Evolutionary conservation across 345 rosid species (phyloP), one percentile per base, ranked within the genome.

Genomic region (Microthlaspi erraticum): DNA sequence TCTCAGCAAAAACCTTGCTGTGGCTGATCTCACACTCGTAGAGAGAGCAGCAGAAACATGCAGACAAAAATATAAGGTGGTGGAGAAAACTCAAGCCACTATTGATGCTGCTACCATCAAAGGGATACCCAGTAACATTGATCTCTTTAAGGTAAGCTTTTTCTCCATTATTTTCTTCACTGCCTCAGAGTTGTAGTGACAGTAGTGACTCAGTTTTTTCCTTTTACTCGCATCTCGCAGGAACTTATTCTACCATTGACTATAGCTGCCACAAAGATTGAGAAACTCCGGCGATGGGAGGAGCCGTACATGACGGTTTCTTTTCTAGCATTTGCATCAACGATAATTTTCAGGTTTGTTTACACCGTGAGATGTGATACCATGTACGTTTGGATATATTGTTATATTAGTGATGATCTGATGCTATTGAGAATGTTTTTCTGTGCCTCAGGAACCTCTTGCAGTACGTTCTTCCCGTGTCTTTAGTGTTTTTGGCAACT

Each of bases 81-180:
- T 87, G 41, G 91, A 94, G 67, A 89, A 83, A 74, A 89, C 99
- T 60, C 99, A 91, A 81, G 99, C 96, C 43, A 94, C 99, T 20
- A 88, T 94, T 51, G 87, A 91, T 77, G 99, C 99, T 72, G 99
- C 99, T 38, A 85, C 78, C 81, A 78, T 94, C 49, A 68, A 86
- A 82, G 99, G 99, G 68, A 94, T 94, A 71, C 96, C 96, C 14
- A 87, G 93, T 81, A 94, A 93, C 81, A 91, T 93, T 44, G 98
- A 91, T 68, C 96, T 94, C 59, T 86, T 88, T 80, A 93, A 89
- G 98, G 98, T 91, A 54, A 63, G 1, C 57, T 50, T 74, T 5
- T 42, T 38, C 46, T 8, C 34, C 23, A 13, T 17, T 12, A 8
- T 39, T 53, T n/a, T 51, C 11, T 62, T 50, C 23, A 70, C 39